Base-by-base conservation (phyloP, 768 basidiomycete species). In the Mycena belliarum region DNA sequence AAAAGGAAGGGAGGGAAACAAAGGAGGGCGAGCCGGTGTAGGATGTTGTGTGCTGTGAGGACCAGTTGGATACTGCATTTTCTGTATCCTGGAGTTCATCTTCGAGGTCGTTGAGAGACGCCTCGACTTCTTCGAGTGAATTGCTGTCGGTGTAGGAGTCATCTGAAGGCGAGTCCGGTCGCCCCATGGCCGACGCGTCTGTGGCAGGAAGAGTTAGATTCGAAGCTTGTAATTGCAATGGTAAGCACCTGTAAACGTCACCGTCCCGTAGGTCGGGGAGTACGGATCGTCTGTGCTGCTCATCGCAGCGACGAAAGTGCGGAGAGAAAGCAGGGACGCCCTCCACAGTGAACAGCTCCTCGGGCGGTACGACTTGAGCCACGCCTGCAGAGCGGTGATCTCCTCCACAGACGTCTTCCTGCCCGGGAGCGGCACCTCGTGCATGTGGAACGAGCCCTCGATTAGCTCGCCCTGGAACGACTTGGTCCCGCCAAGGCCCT, bases 361-460 rank as follows among this genome's bases (percentile, higher is more conserved):
- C 64, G 0, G 85, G 2, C 74, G 74, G 71, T 95, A 96, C 6
- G 86, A 86, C 12, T 74, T 65, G 46, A 95, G 79, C 95, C 95
- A 96, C 1, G 76, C 64, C 63, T 87, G 80, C 29, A 97, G 79
- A 10, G 80, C 67, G 0, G 65, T 64, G 55, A 93, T 84, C 63
- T 95, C 85, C 54, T 83, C 82, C 8, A 74, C 68, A 52, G 84
- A 81, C 0, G 79, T 86, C 70, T 86, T 87, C 3, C 87, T 87
- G 12, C 75, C 75, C 3, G 92, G 88, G 18, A 96, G 82, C 6
- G 94, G 93, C 1, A 96, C 93, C 74, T 96, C 93, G 68, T 97
- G 93, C 0, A 93, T 81, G 57, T 80, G 84, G 81, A 89, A 95
- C 21, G 88, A 90, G 43, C 89, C 89, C 67, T 91, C 90, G 49